Conservation (phyloP, 2,329 filamentous ascomycete species). For the Aspergillus sp. region DNA sequence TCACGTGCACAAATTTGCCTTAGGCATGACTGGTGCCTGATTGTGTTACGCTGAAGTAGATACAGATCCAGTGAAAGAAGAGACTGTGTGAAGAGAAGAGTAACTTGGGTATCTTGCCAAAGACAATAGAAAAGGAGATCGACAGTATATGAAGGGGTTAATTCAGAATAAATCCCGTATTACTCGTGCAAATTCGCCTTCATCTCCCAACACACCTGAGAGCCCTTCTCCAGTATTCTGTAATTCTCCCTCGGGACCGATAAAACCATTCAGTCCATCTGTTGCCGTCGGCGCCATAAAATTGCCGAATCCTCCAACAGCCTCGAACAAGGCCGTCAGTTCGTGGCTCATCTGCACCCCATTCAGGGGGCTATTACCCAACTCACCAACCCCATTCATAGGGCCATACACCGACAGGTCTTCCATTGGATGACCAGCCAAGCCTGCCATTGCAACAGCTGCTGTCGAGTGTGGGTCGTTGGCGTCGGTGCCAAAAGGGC, state of each 20-base stretch:
- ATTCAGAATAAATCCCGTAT: slow-evolving; percentile 59
- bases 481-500: slow-evolving; percentile 39
- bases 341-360: slow-evolving; percentile 62
- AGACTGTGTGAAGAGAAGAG: neutral
- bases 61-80: neutral
- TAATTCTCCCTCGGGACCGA: slow-evolving; percentile 37
- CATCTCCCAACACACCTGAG: slow-evolving; percentile 51
- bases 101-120: slow-evolving; percentile 2
- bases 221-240: slow-evolving; percentile 45
- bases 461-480: slow-evolving; percentile 61
- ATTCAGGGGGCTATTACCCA: slow-evolving; percentile 57
- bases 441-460: slow-evolving; percentile 65
- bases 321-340: slow-evolving; percentile 63
- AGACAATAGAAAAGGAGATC: neutral
- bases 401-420: slow-evolving; percentile 52
- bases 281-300: slow-evolving; percentile 35
- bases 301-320: slow-evolving; percentile 55
- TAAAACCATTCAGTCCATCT: slow-evolving; percentile 41
- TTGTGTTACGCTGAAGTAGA: neutral
- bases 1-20: slow-evolving; percentile 3
- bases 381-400: slow-evolving; percentile 37
- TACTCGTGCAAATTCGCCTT: slow-evolving; percentile 61
- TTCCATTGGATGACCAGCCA: slow-evolving; percentile 63
- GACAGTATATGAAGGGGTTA: neutral
- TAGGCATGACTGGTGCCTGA: neutral